Conservation (phyloP, 225 moss, liverwort and hornwort species). For the Pseudisothecium myosuroides region DNA sequence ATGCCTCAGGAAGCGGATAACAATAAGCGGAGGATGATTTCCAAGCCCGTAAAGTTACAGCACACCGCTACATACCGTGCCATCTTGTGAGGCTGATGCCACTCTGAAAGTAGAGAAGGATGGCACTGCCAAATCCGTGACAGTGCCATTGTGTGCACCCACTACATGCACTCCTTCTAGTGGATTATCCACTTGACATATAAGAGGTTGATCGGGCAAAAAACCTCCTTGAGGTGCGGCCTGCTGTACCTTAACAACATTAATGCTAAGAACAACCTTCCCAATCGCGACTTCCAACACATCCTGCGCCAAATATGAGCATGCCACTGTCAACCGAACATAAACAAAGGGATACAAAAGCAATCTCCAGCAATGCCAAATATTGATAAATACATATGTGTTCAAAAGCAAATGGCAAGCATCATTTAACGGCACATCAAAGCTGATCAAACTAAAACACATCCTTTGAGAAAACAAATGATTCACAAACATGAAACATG, state of each 20-base stretch:
- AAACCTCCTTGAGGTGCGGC: constrained; percentile 67
- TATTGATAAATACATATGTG: background rate
- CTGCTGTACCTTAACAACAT: constrained; percentile 50
- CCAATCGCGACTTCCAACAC: constrained; percentile 84
- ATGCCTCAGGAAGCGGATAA: background rate
- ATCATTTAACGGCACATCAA: background rate
- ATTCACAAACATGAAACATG: background rate
- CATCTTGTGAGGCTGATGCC: constrained; percentile 89
- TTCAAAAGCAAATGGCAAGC: background rate
- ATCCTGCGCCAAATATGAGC: constrained; percentile 46
- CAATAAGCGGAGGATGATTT: background rate
- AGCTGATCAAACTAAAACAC: background rate
- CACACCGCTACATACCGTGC: constrained; percentile 47
- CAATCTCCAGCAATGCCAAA: background rate
- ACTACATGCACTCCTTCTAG: constrained; percentile 71
- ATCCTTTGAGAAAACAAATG: background rate
- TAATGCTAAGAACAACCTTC: constrained; percentile 63
- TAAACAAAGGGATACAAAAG: background rate
- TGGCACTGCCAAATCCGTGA: constrained; percentile 83
- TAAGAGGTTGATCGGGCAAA: constrained; percentile 52
- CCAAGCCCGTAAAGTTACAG: background rate
- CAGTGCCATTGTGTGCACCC: constrained; percentile 51
- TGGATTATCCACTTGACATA: constrained; percentile 69
- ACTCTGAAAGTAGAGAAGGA: constrained; percentile 59
- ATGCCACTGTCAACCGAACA: constrained; percentile 2